Evolutionary conservation across 139 green algal species (phyloP).

Genomic region (Asterochloris erici): DNA sequence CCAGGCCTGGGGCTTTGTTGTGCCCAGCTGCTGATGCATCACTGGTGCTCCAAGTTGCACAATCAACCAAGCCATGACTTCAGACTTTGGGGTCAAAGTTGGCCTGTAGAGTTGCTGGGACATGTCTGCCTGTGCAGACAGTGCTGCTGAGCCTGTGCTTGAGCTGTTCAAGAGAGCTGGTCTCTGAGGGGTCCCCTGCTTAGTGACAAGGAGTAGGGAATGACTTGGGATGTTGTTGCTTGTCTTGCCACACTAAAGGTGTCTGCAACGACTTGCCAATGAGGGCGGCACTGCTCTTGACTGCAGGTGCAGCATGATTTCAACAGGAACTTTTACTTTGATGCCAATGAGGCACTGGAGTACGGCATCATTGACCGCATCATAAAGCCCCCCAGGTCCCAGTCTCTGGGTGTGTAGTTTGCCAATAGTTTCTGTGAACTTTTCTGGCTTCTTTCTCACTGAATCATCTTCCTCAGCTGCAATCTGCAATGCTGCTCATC

Average conservation of each 20-base stretch:
- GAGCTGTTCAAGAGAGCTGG: no score
- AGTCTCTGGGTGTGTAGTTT: conserved; percentile 6
- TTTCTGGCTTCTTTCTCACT: background rate
- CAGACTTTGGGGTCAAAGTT: no score
- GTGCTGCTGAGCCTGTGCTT: no score
- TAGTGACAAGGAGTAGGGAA: no score
- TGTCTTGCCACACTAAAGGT: no score
- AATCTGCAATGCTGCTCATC: background rate
- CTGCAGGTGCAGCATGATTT: conserved; percentile 57
- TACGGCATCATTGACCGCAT: conserved; percentile 58
- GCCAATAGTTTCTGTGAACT: background rate
- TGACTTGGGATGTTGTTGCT: background rate
- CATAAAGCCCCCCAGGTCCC: conserved; percentile 15
- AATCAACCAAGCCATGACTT: no score
- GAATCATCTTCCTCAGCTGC: background rate
- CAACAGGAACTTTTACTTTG: conserved; percentile 69
- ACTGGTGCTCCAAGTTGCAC: no score
- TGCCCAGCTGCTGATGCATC: no score
- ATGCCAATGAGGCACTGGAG: conserved; percentile 61
- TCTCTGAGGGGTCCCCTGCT: no score
- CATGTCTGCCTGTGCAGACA: no score
- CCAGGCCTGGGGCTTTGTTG: no score
- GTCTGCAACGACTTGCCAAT: background rate
- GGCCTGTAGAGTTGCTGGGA: no score
- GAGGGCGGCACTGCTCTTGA: background rate